Evolutionary conservation across 257 asterid species (phyloP).

Genomic region (Phtheirospermum japonicum): DNA sequence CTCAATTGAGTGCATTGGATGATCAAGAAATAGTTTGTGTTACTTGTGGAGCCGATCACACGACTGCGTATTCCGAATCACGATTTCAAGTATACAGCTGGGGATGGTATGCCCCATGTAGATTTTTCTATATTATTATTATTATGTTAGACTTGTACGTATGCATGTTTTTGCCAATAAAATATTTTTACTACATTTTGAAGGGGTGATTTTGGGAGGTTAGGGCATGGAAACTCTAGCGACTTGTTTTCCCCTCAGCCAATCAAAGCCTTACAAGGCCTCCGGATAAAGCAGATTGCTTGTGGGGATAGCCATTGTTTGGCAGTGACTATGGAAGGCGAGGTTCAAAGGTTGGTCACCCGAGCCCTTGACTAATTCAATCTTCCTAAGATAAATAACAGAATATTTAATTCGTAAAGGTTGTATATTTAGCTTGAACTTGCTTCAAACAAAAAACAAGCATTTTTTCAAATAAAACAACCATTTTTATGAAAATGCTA

Average conservation of each 20-base stretch:
- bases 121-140: not conserved
- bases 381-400: not conserved
- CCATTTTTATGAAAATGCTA: not conserved
- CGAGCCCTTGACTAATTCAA: not conserved
- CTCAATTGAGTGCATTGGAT: slow-evolving; percentile 81
- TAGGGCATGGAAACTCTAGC: slow-evolving; percentile 97
- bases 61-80: slow-evolving; percentile 80
- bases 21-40: slow-evolving; percentile 71
- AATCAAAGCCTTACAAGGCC: slow-evolving; percentile 76
- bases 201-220: slow-evolving; percentile 99
- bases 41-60: slow-evolving; percentile 92
- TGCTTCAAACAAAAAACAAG: too few relatives aligned
- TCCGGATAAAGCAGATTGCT: slow-evolving; percentile 84
- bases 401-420: not conserved
- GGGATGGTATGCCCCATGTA: slow-evolving; percentile 69
- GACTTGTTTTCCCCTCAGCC: slow-evolving; percentile 95
- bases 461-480: too few relatives aligned
- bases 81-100: slow-evolving; percentile 74
- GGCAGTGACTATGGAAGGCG: slow-evolving; percentile 98
- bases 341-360: slow-evolving; percentile 74
- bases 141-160: not conserved
- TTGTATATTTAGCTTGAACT: not conserved
- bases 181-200: slow-evolving; percentile 3
- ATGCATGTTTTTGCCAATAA: not conserved
- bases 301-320: slow-evolving; percentile 99